A percentile compares a stretch with the other conserved stretches of the same genome.
These are phyloP conservation scores for Pythium volutum DNA, from an alignment of 352 stramenopile genomes.

Conservation along the genomic window DNA sequence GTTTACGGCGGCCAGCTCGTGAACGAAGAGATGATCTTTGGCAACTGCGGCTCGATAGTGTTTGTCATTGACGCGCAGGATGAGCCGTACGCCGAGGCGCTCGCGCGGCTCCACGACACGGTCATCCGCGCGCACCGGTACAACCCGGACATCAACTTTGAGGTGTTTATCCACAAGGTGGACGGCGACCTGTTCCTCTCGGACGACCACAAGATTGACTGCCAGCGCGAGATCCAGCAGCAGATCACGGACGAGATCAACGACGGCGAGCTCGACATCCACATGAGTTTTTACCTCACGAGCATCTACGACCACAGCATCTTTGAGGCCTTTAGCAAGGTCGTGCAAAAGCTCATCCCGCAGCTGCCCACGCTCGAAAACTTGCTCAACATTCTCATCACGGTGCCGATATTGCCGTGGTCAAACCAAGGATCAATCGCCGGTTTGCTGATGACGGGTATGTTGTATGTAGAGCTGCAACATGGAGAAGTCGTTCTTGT, in stretches of 20 bases:
- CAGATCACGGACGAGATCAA: conserved; percentile 96
- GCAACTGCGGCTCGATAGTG: conserved; percentile 91
- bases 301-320: conserved; percentile 96
- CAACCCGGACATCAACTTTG: conserved; percentile 96
- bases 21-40: conserved; percentile 92
- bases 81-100: conserved; percentile 83
- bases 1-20: conserved; percentile 86
- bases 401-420: too few species aligned
- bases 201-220: conserved; percentile 98
- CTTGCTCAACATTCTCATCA: conserved; percentile 97
- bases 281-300: conserved; percentile 92
- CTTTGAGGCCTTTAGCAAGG: conserved; percentile 96
- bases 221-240: conserved; percentile 96
- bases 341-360: conserved; percentile 98
- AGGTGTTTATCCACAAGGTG: conserved; percentile 99
- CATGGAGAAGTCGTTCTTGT: conserved; percentile 99
- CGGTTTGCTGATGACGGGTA: neutral
- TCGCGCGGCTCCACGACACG: conserved; percentile 87
- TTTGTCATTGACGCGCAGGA: conserved; percentile 99
- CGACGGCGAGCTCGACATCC: conserved; percentile 91
- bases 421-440: too few species aligned
- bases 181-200: conserved; percentile 98
- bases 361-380: conserved; percentile 97
- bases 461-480: conserved; percentile 86
- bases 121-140: conserved; percentile 83